These are phyloP conservation scores for Colletotrichum paranaense DNA, from an alignment of 2,329 filamentous ascomycete species.

Conservation along the genomic window DNA sequence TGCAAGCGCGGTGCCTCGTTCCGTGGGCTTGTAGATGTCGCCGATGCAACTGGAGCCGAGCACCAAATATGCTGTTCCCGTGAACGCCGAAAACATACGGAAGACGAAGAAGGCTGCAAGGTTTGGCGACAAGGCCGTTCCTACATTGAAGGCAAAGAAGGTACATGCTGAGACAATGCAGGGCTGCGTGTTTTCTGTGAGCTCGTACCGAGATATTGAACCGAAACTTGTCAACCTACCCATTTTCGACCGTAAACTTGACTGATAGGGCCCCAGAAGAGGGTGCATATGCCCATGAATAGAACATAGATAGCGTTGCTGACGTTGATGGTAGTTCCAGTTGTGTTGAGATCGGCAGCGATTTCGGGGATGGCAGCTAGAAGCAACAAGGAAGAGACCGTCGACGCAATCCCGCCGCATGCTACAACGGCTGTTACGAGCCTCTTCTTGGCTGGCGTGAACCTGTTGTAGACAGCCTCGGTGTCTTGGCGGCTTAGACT, in stretches of 20 bases:
- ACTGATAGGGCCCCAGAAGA: conserved; percentile 75
- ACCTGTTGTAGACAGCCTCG: conserved; percentile 21
- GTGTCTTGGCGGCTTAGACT: conserved; percentile 29
- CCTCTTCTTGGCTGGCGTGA: conserved; percentile 14
- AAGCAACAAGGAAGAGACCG: conserved; percentile 54
- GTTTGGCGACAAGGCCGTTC: conserved; percentile 75
- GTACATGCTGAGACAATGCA: conserved; percentile 47
- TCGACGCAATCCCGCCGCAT: conserved; percentile 25
- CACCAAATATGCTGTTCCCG: conserved; percentile 76
- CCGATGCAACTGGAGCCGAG: conserved; percentile 72
- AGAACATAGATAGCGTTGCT: conserved; percentile 79
- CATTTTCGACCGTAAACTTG: conserved; percentile 65
- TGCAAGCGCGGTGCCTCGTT: conserved; percentile 73
- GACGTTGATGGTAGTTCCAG: conserved; percentile 74
- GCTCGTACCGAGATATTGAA: conserved; percentile 29
- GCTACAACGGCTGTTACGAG: conserved; percentile 26
- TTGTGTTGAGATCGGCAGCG: conserved; percentile 71
- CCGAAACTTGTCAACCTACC: conserved; percentile 48
- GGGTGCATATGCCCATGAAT: conserved; percentile 75
- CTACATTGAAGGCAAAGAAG: conserved; percentile 73
- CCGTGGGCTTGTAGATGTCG: conserved; percentile 68
- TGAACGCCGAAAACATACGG: conserved; percentile 75
- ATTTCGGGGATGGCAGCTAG: conserved; percentile 81
- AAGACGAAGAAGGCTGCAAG: conserved; percentile 75
- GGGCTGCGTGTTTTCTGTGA: neutral